phyloP scores from a whole-genome alignment of 495 filamentous ascomycete genomes.

The Thermochaetoides thermophila region DNA sequence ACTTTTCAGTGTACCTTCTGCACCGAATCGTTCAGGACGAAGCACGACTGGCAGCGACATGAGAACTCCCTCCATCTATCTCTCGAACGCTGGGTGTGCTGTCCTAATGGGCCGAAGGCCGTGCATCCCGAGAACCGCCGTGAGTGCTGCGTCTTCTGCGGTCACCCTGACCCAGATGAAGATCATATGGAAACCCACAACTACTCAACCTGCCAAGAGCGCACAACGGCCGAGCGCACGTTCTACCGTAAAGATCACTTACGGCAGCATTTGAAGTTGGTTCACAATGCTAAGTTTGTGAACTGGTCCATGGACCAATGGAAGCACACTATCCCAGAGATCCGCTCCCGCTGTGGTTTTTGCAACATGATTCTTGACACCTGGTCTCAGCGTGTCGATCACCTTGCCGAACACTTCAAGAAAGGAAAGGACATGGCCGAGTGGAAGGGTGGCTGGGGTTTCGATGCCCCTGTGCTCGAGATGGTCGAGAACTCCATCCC shows the following conservation, averaged over 20 bases:
- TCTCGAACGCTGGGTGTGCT: conserved; percentile 68
- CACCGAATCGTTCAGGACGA: conserved; percentile 62
- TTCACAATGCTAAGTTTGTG: conserved; percentile 51
- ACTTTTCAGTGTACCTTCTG: conserved; percentile 80
- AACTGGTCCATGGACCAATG: conserved; percentile 52
- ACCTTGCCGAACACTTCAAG: conserved; percentile 56
- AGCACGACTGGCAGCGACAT: conserved; percentile 75
- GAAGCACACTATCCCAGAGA: conserved; percentile 43
- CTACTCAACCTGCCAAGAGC: conserved; percentile 50
- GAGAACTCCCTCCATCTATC: conserved; percentile 68
- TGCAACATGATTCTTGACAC: conserved; percentile 44
- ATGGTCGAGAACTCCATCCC: conserved; percentile 53
- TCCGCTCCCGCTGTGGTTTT: conserved; percentile 58
- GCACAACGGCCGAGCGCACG: conserved; percentile 48
- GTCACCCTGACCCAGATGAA: conserved; percentile 37
- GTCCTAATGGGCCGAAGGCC: conserved; percentile 46
- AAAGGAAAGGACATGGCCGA: conserved; percentile 50
- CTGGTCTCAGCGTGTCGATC: conserved; percentile 48
- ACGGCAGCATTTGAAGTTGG: conserved; percentile 64
- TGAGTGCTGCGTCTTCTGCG: conserved; percentile 55
- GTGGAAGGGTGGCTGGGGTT: conserved; percentile 63
- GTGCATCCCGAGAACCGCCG: conserved; percentile 31
- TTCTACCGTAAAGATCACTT: conserved; percentile 80
- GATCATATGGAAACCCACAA: conserved; percentile 59
- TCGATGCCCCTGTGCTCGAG: conserved; percentile 41